phyloP scores from a whole-genome alignment of 108 stramenopile genomes.

The Nitzschia inconspicua region DNA sequence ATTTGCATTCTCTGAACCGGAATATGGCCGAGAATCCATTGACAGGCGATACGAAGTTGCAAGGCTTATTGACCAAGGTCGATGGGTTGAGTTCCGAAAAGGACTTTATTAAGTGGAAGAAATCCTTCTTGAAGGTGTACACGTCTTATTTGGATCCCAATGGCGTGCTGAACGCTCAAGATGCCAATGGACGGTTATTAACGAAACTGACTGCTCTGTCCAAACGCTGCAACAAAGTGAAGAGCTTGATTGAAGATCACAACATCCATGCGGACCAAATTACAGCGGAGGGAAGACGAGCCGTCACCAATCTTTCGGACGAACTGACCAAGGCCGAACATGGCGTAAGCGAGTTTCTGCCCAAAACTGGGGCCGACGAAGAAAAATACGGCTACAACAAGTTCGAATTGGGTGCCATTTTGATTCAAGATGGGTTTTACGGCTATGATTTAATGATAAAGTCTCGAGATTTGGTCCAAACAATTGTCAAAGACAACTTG shows the following conservation, averaged over 20 bases:
- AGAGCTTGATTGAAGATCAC: not conserved
- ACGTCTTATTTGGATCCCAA: slow-evolving; percentile 17
- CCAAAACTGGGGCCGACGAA: slow-evolving; percentile 8
- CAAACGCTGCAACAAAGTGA: not conserved
- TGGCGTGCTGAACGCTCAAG: slow-evolving; percentile 18
- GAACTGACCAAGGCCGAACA: slow-evolving; percentile 9
- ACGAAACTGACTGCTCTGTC: slow-evolving; percentile 9
- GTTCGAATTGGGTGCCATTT: slow-evolving; percentile 28
- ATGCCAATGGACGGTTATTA: slow-evolving; percentile 5
- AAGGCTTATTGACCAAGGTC: slow-evolving; percentile 7
- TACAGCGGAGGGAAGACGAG: slow-evolving; percentile 15
- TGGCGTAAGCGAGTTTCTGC: slow-evolving; percentile 11
- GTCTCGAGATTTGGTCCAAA: not conserved
- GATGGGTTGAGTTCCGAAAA: slow-evolving; percentile 2
- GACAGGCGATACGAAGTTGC: slow-evolving; percentile 3
- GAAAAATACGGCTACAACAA: slow-evolving; percentile 28
- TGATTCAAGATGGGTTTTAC: slow-evolving; percentile 21
- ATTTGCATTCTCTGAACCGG: not conserved
- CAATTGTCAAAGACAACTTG: not conserved
- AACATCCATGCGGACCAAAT: not conserved
- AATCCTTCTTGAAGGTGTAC: slow-evolving; percentile 17
- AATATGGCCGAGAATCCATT: slow-evolving; percentile 21
- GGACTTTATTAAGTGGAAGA: slow-evolving; percentile 11
- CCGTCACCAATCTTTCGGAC: slow-evolving; percentile 13
- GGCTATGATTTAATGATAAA: slow-evolving; percentile 21